These are phyloP conservation scores for Aschersonia sp. DNA, from an alignment of 2,329 filamentous ascomycete genomes.

Conservation along the genomic window DNA sequence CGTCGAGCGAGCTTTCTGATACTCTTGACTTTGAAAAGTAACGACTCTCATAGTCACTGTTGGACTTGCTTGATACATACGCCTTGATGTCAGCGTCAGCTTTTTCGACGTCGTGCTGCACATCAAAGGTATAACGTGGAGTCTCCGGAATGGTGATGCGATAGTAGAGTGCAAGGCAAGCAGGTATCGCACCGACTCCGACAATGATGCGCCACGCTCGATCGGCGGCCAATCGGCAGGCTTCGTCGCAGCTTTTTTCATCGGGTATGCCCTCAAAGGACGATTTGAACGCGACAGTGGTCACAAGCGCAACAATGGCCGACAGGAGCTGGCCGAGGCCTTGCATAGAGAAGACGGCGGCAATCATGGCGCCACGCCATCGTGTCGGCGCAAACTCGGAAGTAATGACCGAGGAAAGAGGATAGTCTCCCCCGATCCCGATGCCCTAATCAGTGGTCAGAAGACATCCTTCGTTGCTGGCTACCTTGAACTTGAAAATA, in stretches of 20 bases:
- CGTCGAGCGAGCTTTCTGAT: constrained; percentile 37
- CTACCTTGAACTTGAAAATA: not conserved
- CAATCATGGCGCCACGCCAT: constrained; percentile 75
- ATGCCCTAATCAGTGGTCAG: constrained; percentile 32
- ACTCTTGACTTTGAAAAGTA: constrained; percentile 36
- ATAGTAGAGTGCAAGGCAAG: constrained; percentile 70
- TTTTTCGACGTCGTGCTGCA: constrained; percentile 61
- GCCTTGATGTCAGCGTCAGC: constrained; percentile 58
- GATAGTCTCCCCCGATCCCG: constrained; percentile 73
- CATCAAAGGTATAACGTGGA: constrained; percentile 70
- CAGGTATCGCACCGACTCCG: constrained; percentile 64
- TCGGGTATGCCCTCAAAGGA: constrained; percentile 28
- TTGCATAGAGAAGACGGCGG: constrained; percentile 74
- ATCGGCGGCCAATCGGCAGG: constrained; percentile 58
- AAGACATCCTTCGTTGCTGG: not conserved
- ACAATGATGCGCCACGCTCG: constrained; percentile 74
- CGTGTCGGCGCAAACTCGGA: constrained; percentile 75
- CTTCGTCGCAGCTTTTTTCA: constrained; percentile 36
- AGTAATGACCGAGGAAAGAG: constrained; percentile 66
- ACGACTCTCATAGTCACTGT: constrained; percentile 32
- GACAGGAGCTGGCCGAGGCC: constrained; percentile 65
- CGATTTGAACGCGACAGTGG: constrained; percentile 47
- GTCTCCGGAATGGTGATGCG: constrained; percentile 78
- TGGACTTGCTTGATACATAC: constrained; percentile 33
- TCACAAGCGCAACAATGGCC: constrained; percentile 56